Evolutionary conservation across 192 early-diverging fungal species (phyloP).

Genomic region (Coemansia sp.): DNA sequence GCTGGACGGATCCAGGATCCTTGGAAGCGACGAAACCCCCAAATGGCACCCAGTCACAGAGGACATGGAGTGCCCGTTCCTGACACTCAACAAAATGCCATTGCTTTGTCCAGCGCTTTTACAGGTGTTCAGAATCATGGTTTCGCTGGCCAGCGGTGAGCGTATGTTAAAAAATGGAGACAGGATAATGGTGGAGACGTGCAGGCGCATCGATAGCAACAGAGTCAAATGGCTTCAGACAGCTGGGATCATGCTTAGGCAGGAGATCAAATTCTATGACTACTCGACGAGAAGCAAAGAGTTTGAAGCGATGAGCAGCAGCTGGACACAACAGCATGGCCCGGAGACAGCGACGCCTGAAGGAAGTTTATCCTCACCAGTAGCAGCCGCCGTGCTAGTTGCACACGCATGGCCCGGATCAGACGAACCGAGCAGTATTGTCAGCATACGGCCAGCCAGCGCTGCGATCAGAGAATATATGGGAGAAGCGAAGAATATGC

Average conservation of each 20-base stretch:
- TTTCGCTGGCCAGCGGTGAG: background rate
- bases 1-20: background rate
- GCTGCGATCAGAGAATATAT: background rate
- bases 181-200: background rate
- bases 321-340: background rate
- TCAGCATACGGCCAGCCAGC: background rate
- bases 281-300: background rate
- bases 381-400: background rate
- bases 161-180: background rate
- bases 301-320: background rate
- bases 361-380: too few relatives aligned
- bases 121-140: background rate
- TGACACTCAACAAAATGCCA: slow-evolving; percentile 9
- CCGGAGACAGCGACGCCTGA: background rate
- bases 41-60: background rate
- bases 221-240: slow-evolving; percentile 24
- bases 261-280: slow-evolving; percentile 9
- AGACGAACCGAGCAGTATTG: background rate
- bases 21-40: background rate
- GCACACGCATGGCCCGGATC: background rate
- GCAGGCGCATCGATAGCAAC: slow-evolving; percentile 8
- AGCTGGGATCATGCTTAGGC: background rate
- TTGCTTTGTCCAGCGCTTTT: slow-evolving; percentile 15
- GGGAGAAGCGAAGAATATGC: background rate
- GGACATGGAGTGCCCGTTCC: background rate